Evolutionary conservation across 768 basidiomycete species (phyloP).

Genomic region (Termitomyces heimii): DNA sequence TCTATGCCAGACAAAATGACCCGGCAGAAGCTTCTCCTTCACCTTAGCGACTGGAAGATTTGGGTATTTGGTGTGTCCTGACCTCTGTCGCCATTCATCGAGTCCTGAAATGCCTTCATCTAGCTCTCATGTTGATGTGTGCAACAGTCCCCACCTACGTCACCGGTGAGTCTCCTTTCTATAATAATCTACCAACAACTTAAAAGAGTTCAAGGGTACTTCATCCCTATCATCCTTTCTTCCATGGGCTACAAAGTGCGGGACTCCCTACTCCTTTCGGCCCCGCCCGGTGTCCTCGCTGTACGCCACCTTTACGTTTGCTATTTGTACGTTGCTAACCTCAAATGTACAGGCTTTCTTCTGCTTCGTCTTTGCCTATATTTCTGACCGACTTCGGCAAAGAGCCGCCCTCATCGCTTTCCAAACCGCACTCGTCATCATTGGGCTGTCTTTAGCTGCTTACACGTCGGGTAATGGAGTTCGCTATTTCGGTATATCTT

Average conservation of each 20-base stretch:
- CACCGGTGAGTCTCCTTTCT: slow-evolving; percentile 15
- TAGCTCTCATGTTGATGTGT: slow-evolving; percentile 32
- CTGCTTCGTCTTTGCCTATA: slow-evolving; percentile 29
- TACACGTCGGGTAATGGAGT: slow-evolving; percentile 22
- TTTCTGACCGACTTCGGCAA: slow-evolving; percentile 28
- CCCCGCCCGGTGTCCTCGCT: slow-evolving; percentile 28
- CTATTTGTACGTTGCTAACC: background rate
- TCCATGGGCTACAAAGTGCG: slow-evolving; percentile 26
- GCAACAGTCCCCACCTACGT: slow-evolving; percentile 32
- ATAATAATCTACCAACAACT: background rate
- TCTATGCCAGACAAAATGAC: slow-evolving; percentile 29
- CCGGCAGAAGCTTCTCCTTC: slow-evolving; percentile 22
- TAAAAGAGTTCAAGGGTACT: slow-evolving; percentile 15
- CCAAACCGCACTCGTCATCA: slow-evolving; percentile 25
- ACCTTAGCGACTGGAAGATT: slow-evolving; percentile 30
- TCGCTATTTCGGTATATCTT: slow-evolving; percentile 24
- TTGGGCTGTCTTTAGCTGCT: slow-evolving; percentile 26
- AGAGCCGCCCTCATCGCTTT: slow-evolving; percentile 28
- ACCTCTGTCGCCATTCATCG: background rate
- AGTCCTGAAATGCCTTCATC: background rate
- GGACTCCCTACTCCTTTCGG: slow-evolving; percentile 25
- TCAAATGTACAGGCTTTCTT: slow-evolving; percentile 22
- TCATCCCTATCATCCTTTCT: slow-evolving; percentile 29
- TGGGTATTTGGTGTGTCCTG: slow-evolving; percentile 27
- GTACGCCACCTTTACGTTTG: slow-evolving; percentile 9